These are phyloP conservation scores for Podila verticillata DNA, from an alignment of 192 early-diverging fungal species.

Conservation along the genomic window DNA sequence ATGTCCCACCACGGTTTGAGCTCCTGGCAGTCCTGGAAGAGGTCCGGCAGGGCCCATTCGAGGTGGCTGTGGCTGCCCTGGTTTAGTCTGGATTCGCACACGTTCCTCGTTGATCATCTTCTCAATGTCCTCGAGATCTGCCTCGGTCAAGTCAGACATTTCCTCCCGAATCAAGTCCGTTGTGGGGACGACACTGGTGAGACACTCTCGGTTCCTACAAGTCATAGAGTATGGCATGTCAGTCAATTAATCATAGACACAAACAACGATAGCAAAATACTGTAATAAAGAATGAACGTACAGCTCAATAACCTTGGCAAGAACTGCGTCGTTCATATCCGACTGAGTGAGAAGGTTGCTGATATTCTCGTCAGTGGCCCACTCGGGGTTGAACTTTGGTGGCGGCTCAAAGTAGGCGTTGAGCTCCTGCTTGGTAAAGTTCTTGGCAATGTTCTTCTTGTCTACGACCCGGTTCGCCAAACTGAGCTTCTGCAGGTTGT, in stretches of 20 bases:
- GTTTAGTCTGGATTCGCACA: slow-evolving; percentile 13
- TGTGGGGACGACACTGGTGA: slow-evolving; percentile 15
- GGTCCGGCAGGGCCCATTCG: background rate
- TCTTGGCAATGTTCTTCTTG: slow-evolving; percentile 60
- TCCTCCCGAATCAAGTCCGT: slow-evolving; percentile 34
- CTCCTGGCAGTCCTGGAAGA: too few species aligned
- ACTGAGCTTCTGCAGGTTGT: slow-evolving; percentile 78
- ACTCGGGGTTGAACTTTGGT: background rate
- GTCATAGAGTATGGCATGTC: background rate
- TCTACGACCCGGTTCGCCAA: slow-evolving; percentile 74
- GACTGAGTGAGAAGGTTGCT: slow-evolving; percentile 11
- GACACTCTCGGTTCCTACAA: slow-evolving; percentile 10
- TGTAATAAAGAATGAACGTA: slow-evolving; percentile 12
- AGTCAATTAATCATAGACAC: background rate
- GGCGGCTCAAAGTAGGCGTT: slow-evolving; percentile 64
- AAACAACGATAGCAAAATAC: background rate
- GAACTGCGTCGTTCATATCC: slow-evolving; percentile 28
- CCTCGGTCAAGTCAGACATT: slow-evolving; percentile 39
- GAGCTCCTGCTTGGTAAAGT: slow-evolving; percentile 59
- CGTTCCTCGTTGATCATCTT: slow-evolving; percentile 31
- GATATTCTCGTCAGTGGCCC: slow-evolving; percentile 19
- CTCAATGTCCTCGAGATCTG: slow-evolving; percentile 36
- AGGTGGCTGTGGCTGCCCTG: background rate
- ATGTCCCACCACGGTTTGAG: too few species aligned
- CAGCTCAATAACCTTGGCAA: slow-evolving; percentile 17